A percentile compares a stretch with the other conserved stretches of the same genome.
These are phyloP conservation scores for Globisporangium rhizosaccharum DNA, from an alignment of 352 stramenopile species.

Conservation along the genomic window DNA sequence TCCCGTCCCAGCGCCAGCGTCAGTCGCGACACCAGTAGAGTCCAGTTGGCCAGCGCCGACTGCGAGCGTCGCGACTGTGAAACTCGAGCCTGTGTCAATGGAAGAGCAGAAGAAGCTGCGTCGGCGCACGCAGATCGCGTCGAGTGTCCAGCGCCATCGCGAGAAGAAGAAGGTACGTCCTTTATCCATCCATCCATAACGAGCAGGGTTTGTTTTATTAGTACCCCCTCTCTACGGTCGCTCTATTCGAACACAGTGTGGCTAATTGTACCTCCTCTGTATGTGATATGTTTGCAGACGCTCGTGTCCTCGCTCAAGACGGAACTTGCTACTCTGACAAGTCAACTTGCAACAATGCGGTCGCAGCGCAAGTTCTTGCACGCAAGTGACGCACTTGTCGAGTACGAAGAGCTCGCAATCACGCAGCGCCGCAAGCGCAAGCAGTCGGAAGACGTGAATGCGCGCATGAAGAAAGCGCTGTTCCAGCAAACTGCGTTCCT, in stretches of 20 bases:
- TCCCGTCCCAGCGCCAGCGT: background rate
- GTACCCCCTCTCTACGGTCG: too few species aligned
- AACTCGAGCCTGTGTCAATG: constrained; percentile 21
- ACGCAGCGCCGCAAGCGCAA: constrained; percentile 58
- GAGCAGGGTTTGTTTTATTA: background rate
- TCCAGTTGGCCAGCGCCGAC: too few species aligned
- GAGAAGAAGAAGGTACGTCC: constrained; percentile 51
- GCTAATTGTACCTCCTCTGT: background rate
- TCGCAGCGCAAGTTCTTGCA: constrained; percentile 36
- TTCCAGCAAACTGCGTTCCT: constrained; percentile 66
- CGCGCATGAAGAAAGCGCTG: constrained; percentile 55
- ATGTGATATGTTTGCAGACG: constrained; percentile 13
- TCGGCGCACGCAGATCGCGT: constrained; percentile 55
- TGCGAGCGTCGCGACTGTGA: constrained; percentile 1
- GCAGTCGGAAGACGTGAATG: constrained; percentile 46
- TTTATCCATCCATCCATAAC: too few species aligned
- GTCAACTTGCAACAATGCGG: constrained; percentile 33
- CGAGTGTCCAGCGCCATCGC: constrained; percentile 55
- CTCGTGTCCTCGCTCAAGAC: constrained; percentile 40
- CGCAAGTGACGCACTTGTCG: constrained; percentile 40
- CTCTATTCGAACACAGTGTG: background rate
- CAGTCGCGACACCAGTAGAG: background rate
- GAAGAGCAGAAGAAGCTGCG: constrained; percentile 59
- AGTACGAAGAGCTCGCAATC: constrained; percentile 54
- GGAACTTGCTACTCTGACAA: constrained; percentile 35